Conservation (phyloP, 2,329 filamentous ascomycete genomes). For the Botrytis galanthina region DNA sequence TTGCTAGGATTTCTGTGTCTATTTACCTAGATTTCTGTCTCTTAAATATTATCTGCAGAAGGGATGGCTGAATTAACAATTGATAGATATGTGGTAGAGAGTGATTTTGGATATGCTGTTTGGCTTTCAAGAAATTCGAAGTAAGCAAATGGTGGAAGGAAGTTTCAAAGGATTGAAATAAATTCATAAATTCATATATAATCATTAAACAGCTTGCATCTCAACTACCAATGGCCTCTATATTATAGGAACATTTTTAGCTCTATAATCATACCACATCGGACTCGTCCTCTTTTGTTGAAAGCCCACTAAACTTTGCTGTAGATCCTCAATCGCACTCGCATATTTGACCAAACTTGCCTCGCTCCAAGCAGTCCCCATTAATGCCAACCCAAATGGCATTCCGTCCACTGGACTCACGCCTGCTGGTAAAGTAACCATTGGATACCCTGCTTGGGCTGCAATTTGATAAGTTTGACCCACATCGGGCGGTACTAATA, state of each 20-base stretch:
- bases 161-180: not conserved
- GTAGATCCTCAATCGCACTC: constrained; percentile 62
- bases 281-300: constrained; percentile 50
- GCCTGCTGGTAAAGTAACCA: constrained; percentile 66
- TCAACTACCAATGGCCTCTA: not conserved
- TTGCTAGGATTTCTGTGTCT: no score
- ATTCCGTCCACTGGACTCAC: constrained; percentile 53
- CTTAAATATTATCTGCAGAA: not conserved
- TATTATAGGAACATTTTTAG: constrained; percentile 44
- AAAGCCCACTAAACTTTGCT: constrained; percentile 39
- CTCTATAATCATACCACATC: constrained; percentile 52
- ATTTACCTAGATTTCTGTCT: no score
- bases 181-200: not conserved
- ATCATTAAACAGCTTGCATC: not conserved
- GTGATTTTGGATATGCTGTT: not conserved
- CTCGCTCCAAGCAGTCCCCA: constrained; percentile 62
- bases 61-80: not conserved
- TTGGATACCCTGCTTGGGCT: constrained; percentile 73
- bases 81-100: not conserved
- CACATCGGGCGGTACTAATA: constrained; percentile 68
- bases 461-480: constrained; percentile 67
- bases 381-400: constrained; percentile 59
- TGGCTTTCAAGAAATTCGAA: not conserved
- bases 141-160: not conserved
- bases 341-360: constrained; percentile 55